These are phyloP conservation scores for Pythium phragmiticola DNA, from an alignment of 352 stramenopile species.

Conservation along the genomic window DNA sequence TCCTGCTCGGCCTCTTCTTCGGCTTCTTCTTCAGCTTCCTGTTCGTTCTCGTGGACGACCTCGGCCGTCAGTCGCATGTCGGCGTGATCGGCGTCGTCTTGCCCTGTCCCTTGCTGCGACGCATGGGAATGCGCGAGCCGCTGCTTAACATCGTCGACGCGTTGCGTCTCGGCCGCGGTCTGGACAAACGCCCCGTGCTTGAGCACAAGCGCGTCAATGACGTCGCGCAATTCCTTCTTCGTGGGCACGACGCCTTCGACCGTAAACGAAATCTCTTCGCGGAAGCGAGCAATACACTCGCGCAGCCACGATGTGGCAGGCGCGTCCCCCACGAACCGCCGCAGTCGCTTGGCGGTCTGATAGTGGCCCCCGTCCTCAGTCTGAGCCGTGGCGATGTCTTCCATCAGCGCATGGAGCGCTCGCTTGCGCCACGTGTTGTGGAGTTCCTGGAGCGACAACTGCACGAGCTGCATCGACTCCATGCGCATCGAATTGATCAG, in stretches of 20 bases:
- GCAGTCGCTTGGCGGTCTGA: constrained; percentile 44
- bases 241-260: constrained; percentile 61
- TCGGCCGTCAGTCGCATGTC: constrained; percentile 80
- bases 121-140: constrained; percentile 66
- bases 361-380: background rate
- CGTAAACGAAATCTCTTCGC: constrained; percentile 79
- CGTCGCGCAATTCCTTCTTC: constrained; percentile 70
- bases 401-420: constrained; percentile 89
- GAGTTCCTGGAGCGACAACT: constrained; percentile 96
- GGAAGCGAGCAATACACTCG: constrained; percentile 70
- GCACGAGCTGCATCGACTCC: constrained; percentile 99
- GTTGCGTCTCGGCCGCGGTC: constrained; percentile 42
- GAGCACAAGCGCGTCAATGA: constrained; percentile 58
- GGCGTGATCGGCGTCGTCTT: constrained; percentile 55
- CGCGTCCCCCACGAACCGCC: constrained; percentile 59
- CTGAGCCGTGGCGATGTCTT: constrained; percentile 22
- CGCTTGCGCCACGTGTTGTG: constrained; percentile 98
- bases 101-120: constrained; percentile 24
- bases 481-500: constrained; percentile 99
- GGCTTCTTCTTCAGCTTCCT: constrained; percentile 84
- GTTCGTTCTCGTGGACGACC: constrained; percentile 90
- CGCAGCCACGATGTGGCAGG: constrained; percentile 51
- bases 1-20: constrained; percentile 89
- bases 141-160: constrained; percentile 57
- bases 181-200: constrained; percentile 63